Evolutionary conservation across 768 basidiomycete genomes (phyloP).

Genomic region (Lentinula aciculospora): DNA sequence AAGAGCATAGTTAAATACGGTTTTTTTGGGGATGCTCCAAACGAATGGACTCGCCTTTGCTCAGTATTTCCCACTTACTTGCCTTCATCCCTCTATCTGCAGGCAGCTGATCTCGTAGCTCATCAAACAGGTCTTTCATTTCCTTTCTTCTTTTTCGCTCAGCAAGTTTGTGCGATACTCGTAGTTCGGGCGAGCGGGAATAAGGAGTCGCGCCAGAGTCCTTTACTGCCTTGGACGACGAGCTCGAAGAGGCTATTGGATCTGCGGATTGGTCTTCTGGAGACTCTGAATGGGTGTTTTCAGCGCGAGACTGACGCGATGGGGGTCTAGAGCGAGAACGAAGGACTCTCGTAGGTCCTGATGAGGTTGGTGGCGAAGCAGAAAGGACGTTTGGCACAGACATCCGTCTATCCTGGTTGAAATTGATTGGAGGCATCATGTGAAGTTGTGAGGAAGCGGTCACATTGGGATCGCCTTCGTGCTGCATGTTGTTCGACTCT

Average conservation of each 20-base stretch:
- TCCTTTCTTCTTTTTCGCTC: constrained; percentile 96
- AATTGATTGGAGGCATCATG: constrained; percentile 56
- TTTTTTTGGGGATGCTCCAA: constrained; percentile 1
- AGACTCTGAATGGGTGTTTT: constrained; percentile 31
- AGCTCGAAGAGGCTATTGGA: constrained; percentile 28
- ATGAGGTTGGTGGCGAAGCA: constrained; percentile 37
- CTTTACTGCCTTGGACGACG: constrained; percentile 34
- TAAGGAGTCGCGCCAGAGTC: constrained; percentile 71
- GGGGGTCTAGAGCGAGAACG: constrained; percentile 70
- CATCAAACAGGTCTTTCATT: constrained; percentile 99
- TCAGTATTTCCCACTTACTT: constrained; percentile 98
- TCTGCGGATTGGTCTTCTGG: constrained; percentile 39
- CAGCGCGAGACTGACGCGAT: constrained; percentile 48
- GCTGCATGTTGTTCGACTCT: constrained; percentile 32
- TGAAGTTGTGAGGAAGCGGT: constrained; percentile 27
- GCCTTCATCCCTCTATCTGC: constrained; percentile 93
- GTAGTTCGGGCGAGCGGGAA: constrained; percentile 90
- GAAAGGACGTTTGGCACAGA: constrained; percentile 61
- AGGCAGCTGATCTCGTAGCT: constrained; percentile 88
- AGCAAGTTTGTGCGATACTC: constrained; percentile 94
- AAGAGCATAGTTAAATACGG: constrained; percentile 7
- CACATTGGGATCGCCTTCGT: constrained; percentile 42
- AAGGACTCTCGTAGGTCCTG: constrained; percentile 44
- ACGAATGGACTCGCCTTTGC: constrained; percentile 65
- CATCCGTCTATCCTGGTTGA: constrained; percentile 66